These are phyloP conservation scores for Aschersonia sp. DNA, from an alignment of 2,329 filamentous ascomycete genomes.

Conservation along the genomic window DNA sequence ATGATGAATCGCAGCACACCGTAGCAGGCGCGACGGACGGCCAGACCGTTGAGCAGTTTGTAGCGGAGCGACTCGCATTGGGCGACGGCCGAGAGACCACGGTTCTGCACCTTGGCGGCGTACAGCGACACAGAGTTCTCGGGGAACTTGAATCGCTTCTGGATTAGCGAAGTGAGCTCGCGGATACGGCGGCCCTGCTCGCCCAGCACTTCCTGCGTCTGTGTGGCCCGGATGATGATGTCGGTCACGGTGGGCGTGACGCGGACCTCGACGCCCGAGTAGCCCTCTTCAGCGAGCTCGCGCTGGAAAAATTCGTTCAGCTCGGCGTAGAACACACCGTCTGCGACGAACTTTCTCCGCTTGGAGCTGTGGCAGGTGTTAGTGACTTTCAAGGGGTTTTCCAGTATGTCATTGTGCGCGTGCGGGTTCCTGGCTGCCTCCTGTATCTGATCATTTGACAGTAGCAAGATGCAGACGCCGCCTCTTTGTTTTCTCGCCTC, in stretches of 20 bases:
- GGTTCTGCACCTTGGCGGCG: slow-evolving; percentile 99
- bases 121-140: slow-evolving; percentile 99
- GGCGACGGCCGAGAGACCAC: slow-evolving; percentile 97
- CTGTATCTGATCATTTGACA: too few species aligned
- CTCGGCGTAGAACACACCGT: slow-evolving; percentile 99
- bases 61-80: slow-evolving; percentile 99
- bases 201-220: slow-evolving; percentile 99
- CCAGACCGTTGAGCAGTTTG: slow-evolving; percentile 99
- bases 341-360: slow-evolving; percentile 87
- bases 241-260: slow-evolving; percentile 99
- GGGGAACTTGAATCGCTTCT: slow-evolving; percentile 99
- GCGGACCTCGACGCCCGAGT: slow-evolving; percentile 99
- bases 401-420: slow-evolving; percentile 1
- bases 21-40: slow-evolving; percentile 97
- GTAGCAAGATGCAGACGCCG: too few species aligned
- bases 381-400: background rate
- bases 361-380: slow-evolving; percentile 49
- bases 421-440: too few species aligned
- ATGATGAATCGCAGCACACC: slow-evolving; percentile 99
- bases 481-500: too few species aligned
- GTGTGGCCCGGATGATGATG: slow-evolving; percentile 99
- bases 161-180: slow-evolving; percentile 99
- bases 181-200: slow-evolving; percentile 99
- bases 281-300: slow-evolving; percentile 98
- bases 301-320: slow-evolving; percentile 99